Evolutionary conservation across 768 basidiomycete genomes (phyloP).

Genomic region (Psilocybe tampanensis): DNA sequence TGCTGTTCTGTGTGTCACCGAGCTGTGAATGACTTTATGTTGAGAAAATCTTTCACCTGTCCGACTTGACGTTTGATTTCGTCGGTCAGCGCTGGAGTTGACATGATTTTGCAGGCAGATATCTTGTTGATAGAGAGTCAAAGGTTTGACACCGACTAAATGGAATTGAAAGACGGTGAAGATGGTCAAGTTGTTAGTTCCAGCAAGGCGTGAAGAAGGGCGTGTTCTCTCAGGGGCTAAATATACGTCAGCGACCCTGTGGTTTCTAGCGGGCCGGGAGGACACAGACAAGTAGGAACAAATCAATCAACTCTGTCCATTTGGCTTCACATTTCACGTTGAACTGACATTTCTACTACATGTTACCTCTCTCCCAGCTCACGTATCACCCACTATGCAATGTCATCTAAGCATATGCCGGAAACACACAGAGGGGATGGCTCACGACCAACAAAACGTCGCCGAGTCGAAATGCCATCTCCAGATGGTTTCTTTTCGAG

Average conservation of each 20-base stretch:
- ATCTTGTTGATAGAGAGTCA: too few relatives aligned
- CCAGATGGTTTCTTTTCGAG: conserved; percentile 19
- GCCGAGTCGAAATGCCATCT: conserved; percentile 8
- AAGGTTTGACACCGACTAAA: too few relatives aligned
- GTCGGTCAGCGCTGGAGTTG: conserved; percentile 28
- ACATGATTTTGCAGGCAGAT: not conserved
- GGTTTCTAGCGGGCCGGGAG: not conserved
- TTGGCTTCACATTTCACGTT: not conserved
- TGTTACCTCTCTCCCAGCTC: not conserved
- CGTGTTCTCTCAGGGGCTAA: not conserved
- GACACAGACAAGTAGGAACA: not conserved
- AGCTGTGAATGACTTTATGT: not conserved
- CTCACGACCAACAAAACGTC: conserved; percentile 16
- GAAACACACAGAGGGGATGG: not conserved
- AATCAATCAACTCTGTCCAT: not conserved
- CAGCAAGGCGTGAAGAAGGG: too few relatives aligned
- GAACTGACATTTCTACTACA: not conserved
- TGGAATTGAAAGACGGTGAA: too few relatives aligned
- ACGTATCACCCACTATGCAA: not conserved
- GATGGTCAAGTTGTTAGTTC: too few relatives aligned
- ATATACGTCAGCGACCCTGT: not conserved
- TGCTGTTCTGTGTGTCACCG: conserved; percentile 42
- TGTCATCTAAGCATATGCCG: not conserved
- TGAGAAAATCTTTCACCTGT: conserved; percentile 17
- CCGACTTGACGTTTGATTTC: conserved; percentile 38